Base-by-base conservation (phyloP, 257 asterid genomes). In the Solanum appendiculatum region DNA sequence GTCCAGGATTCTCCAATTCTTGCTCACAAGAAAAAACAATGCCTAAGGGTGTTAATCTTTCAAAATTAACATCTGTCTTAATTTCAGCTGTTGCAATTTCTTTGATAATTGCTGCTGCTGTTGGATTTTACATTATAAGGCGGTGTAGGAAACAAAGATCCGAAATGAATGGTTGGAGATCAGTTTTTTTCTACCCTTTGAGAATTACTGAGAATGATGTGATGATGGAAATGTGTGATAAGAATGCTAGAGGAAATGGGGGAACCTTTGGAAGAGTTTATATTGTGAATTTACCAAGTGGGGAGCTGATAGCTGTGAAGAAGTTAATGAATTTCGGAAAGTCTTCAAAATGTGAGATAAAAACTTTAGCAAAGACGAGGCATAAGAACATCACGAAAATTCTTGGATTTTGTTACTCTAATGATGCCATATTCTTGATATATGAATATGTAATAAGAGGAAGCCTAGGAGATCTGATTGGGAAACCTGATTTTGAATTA, bases 131-230 rank as follows among this genome's bases (percentile, higher is more conserved):
- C 73, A 46, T 89, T 13, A 85, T 88, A 60, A 56, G 85, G 63
- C 90, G 90, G 39, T 89, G 93, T 31, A 81, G 84, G 86, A 88
- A 86, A 87, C 89, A 25, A 87, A 92, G 87, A 27, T 64, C 92
- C 29, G 86, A 82, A 86, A 40, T 9, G 60, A 89, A 92, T 37
- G 9, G 85, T 48, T 95, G 98, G 98, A 92, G 92, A 86, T 92
- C 95, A 5, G 93, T 96, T 85, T 93, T 95, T 92, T 96, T 96
- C 81, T 96, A 96, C 80, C 98, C 99, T 87, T 93, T 96, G 54
- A 91, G 98, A 91, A 92, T 94, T n/a, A 90, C 94, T 1, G 98
- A 92, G 93, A 91, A 89, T 83, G 98, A 96, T 63, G 73, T 96
- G 91, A 86, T 92, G 85, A 89, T 90, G 88, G 86, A 93, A 70